These are phyloP conservation scores for Lepidopterella palustris DNA, from an alignment of 495 filamentous ascomycete genomes.

Conservation along the genomic window DNA sequence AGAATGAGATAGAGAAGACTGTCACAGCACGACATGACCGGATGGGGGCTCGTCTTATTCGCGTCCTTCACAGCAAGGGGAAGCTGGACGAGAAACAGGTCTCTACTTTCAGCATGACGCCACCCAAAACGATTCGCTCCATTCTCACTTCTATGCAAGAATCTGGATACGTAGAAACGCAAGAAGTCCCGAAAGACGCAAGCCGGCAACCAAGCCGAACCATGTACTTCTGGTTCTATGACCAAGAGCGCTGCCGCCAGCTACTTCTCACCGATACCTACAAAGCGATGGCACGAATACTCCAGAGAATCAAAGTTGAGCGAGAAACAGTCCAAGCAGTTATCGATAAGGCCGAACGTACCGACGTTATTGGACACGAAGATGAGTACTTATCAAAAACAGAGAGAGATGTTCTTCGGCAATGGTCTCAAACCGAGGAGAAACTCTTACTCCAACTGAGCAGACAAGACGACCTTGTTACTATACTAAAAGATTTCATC, in stretches of 20 bases:
- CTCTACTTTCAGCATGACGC: conserved; percentile 64
- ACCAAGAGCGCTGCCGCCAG: conserved; percentile 58
- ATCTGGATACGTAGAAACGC: conserved; percentile 75
- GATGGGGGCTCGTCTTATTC: conserved; percentile 66
- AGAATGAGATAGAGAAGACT: conserved; percentile 68
- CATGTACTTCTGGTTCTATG: conserved; percentile 86
- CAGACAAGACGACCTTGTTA: conserved; percentile 77
- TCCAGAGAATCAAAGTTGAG: conserved; percentile 72
- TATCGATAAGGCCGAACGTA: conserved; percentile 68
- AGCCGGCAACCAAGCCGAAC: conserved; percentile 70
- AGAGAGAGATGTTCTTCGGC: conserved; percentile 58
- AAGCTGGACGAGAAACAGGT: conserved; percentile 88
- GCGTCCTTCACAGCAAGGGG: conserved; percentile 76
- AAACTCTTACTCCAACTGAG: conserved; percentile 67
- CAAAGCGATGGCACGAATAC: conserved; percentile 77
- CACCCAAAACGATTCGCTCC: conserved; percentile 71
- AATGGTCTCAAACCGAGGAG: conserved; percentile 67
- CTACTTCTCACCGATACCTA: conserved; percentile 70
- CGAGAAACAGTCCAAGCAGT: conserved; percentile 58
- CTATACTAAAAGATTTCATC: conserved; percentile 69
- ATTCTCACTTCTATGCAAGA: conserved; percentile 75
- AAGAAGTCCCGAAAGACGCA: conserved; percentile 83
- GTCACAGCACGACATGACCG: conserved; percentile 70
- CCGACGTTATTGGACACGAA: conserved; percentile 74
- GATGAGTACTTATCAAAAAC: conserved; percentile 63